Evolutionary conservation across 106 monocot species (phyloP).

Genomic region (Apostasia ramifera): DNA sequence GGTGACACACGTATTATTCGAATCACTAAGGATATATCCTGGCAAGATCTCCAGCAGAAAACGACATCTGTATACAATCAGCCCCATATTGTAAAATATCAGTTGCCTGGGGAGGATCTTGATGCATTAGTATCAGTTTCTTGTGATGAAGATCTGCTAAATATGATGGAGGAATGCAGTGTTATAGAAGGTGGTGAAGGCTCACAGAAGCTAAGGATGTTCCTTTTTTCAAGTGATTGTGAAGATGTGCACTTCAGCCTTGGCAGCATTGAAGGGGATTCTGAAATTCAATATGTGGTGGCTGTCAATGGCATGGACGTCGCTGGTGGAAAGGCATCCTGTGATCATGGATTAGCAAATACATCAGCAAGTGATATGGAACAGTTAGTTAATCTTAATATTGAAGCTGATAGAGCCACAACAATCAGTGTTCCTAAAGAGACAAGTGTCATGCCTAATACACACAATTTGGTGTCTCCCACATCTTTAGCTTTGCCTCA

Average conservation of each 20-base stretch:
- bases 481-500: conserved; percentile 12
- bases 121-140: conserved; percentile 90
- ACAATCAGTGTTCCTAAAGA: conserved; percentile 20
- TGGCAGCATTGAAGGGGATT: conserved; percentile 55
- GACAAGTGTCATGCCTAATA: conserved; percentile 5
- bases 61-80: conserved; percentile 43
- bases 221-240: conserved; percentile 60
- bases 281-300: conserved; percentile 67
- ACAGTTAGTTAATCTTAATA: conserved; percentile 55
- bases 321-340: conserved; percentile 31
- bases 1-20: conserved; percentile 78
- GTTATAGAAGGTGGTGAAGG: conserved; percentile 45
- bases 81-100: conserved; percentile 78
- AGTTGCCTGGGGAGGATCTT: conserved; percentile 83
- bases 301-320: conserved; percentile 86
- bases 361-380: conserved; percentile 50
- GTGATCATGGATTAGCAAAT: conserved; percentile 40
- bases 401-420: conserved; percentile 25
- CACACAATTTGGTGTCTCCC: conserved; percentile 14
- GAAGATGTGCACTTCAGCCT: conserved; percentile 42
- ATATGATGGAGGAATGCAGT: conserved; percentile 95
- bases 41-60: conserved; percentile 74
- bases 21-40: conserved; percentile 57
- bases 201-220: conserved; percentile 78
- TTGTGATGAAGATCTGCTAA: conserved; percentile 83